Base-by-base conservation (phyloP, 768 basidiomycete species). In the Serpula lacrymans region DNA sequence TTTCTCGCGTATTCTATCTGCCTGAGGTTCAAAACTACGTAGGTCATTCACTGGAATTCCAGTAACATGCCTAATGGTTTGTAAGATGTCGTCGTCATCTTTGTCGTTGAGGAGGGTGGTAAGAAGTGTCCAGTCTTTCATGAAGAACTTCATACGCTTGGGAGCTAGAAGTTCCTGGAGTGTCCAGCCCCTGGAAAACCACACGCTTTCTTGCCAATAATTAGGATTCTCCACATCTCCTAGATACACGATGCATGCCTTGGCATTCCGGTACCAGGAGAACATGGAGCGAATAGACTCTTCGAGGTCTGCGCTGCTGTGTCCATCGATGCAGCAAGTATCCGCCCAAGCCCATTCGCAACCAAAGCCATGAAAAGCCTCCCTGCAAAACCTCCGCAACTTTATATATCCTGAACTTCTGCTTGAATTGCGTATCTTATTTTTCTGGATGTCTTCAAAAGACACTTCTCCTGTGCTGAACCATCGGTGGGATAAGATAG, bases 221-320 rank as follows among this genome's bases (percentile, higher is more conserved):
- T 10, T 47, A 35, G 10, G 45, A 46, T 12, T 1, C 17, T 34
- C 13, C 11, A 55, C 51, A 6, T 57, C 55, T 17, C 42, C 41
- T 23, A 60, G 39, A 20, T 60, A 50, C 17, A 59, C 35, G 39
- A 59, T 37, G 10, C 57, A 59, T 17, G 59, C 34, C 17, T 46
- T 45, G 21, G 59, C 54, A 3, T 52, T 41, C 2, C 51, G 39
- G 24, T 60, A 60, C 59, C 59, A 60, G 17, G 21, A 42, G 44
- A 62, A 60, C 59, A 60, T 60, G 36, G 59, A 57, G 16, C 48
- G 43, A 38, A 60, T 54, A 17, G 60, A 57, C 33, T 59, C 52
- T 42, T 52, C 42, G 33, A 60, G 50, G 12, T 60, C 60, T 3
- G 52, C 39, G 27, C 55, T 59, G 14, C 58, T 60, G 36, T 28